A percentile compares a stretch with the other conserved stretches of the same genome.
Evolutionary conservation across 768 basidiomycete species (phyloP).

Genomic region (Termitomyces sp.): DNA sequence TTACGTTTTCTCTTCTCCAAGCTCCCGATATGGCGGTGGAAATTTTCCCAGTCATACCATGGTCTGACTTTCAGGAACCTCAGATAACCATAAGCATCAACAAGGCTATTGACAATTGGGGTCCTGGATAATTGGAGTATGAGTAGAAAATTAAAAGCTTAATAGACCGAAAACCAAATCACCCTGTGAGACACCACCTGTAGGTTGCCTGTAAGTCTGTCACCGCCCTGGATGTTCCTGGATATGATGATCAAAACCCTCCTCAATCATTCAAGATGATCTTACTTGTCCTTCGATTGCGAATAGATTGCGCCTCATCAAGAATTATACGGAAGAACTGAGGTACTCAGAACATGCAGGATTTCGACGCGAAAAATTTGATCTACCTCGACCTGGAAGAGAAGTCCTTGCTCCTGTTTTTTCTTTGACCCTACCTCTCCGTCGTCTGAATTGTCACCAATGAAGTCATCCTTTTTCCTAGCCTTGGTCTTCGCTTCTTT

Average conservation of each 20-base stretch:
- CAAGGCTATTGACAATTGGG: conserved; percentile 59
- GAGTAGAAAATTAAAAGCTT: not conserved
- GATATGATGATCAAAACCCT: not conserved
- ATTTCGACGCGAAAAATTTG: not conserved
- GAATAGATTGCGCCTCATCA: conserved; percentile 56
- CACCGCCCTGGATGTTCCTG: conserved; percentile 53
- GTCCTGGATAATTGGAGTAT: conserved; percentile 34
- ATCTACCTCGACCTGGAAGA: conserved; percentile 49
- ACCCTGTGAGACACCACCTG: conserved; percentile 71
- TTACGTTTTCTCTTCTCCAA: conserved; percentile 52
- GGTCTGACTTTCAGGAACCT: conserved; percentile 43
- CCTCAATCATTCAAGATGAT: not conserved
- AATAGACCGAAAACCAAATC: conserved; percentile 10
- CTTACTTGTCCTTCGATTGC: conserved; percentile 49
- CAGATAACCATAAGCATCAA: conserved; percentile 49
- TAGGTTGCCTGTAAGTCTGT: conserved; percentile 48
- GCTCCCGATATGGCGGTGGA: conserved; percentile 33
- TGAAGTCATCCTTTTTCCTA: conserved; percentile 27
- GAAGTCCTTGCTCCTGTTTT: conserved; percentile 35
- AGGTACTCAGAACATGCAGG: not conserved
- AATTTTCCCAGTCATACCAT: conserved; percentile 45
- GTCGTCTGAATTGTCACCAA: conserved; percentile 35
- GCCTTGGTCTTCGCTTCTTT: conserved; percentile 32
- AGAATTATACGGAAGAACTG: conserved; percentile 52
- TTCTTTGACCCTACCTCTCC: conserved; percentile 27